These are phyloP conservation scores for Elsinoe arachidis DNA, from an alignment of 2,329 filamentous ascomycete species.

Conservation along the genomic window DNA sequence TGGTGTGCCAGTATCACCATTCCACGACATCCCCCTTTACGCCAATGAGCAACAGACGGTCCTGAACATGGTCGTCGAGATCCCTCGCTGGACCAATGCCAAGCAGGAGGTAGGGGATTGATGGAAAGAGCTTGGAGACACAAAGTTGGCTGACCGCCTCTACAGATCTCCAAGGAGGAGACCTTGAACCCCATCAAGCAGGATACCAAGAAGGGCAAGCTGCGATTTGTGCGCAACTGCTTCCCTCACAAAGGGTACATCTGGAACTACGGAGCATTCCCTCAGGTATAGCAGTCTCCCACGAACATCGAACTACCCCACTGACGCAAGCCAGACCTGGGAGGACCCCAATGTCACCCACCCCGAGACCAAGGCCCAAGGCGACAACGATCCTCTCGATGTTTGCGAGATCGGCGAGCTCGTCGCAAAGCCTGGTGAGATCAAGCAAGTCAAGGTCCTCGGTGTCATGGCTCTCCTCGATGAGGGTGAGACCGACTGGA, in stretches of 20 bases:
- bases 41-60: constrained; percentile 93
- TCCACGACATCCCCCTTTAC: constrained; percentile 97
- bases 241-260: constrained; percentile 99
- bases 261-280: constrained; percentile 99
- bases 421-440: constrained; percentile 87
- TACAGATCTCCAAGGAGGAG: constrained; percentile 96
- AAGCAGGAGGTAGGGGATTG: constrained; percentile 75
- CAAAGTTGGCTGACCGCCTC: constrained; percentile 11
- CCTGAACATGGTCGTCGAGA: constrained; percentile 99
- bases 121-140: neutral
- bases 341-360: constrained; percentile 94
- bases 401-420: constrained; percentile 99
- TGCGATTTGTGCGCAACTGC: constrained; percentile 98
- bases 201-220: constrained; percentile 99
- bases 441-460: constrained; percentile 99
- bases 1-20: constrained; percentile 85
- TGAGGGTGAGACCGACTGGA: constrained; percentile 99
- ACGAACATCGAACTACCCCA: neutral
- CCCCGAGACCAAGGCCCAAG: constrained; percentile 99
- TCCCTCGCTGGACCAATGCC: constrained; percentile 98
- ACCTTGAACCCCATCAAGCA: constrained; percentile 98
- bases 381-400: constrained; percentile 97
- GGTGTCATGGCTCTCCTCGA: constrained; percentile 99
- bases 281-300: constrained; percentile 58
- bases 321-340: constrained; percentile 67